Base-by-base conservation (phyloP, 2,329 filamentous ascomycete genomes). In the Epichloe scottii region DNA sequence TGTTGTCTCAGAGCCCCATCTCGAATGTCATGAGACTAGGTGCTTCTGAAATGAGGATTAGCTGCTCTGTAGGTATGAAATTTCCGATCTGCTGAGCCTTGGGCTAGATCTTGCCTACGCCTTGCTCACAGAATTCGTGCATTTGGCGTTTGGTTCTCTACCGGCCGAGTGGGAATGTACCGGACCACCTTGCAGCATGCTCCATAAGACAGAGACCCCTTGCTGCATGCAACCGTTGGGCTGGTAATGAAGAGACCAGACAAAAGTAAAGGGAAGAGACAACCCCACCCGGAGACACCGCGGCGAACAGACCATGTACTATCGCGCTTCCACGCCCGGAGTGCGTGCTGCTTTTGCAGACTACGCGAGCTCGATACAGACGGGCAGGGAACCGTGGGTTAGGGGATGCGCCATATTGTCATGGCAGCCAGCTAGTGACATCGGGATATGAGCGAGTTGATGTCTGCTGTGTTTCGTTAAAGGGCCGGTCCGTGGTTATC, bases 401-500 rank as follows among this genome's bases (percentile, higher is more conserved):
- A 39, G 37, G 41, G 46, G n/a, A 14, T 8, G 17, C 17, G 6
- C 8, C 19, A 42, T 43, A 17, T 23, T 39, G 26, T n/a, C 34
- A 34, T 26, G 17, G 30, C 19, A 40, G 34, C 3, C 10, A 49
- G 40, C 50, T 44, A 34, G 48, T 44, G 30, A 44, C 41, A 23
- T 44, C 37, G 51, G 50, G 45, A 34, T 51, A 41, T 48, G 51
- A 35, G 45, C 34, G 45, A 51, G 45, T 48, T 43, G 41, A 49
- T 48, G 45, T 39, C 49, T 51, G 41, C 35, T 26, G 52, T 54
- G 49, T 52, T 45, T 52, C 51, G 47, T 49, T 33, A 47, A 49
- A 54, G 50, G 50, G 44, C 47, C 53, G 52, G 50, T 51, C 52
- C 52, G 52, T 52, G 46, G 41, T 51, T 40, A 43, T 43, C 46